phyloP scores from a whole-genome alignment of 371 early-diverging fungal genomes.

The Fennellomyces sp. region DNA sequence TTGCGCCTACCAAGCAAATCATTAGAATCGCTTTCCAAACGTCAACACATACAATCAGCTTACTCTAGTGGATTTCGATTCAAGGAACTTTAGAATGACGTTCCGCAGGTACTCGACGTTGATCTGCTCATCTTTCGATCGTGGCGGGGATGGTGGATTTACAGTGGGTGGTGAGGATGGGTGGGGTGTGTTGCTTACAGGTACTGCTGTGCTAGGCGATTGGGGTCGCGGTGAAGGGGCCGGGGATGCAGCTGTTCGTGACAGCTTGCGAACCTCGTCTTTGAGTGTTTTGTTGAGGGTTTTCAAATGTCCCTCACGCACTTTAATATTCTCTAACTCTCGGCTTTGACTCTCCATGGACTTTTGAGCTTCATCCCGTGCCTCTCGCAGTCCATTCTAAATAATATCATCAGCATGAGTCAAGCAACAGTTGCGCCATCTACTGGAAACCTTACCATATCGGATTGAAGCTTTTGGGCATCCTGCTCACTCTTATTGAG shows the following conservation, averaged over 20 bases:
- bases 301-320: constrained; percentile 68
- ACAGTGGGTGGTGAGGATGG: constrained; percentile 23
- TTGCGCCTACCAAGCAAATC: constrained; percentile 53
- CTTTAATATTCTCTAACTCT: constrained; percentile 57
- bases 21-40: not conserved
- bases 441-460: not conserved
- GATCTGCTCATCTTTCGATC: constrained; percentile 51
- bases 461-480: not conserved
- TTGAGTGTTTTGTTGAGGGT: constrained; percentile 72
- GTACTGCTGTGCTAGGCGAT: constrained; percentile 13
- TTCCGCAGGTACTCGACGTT: constrained; percentile 88
- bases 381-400: not conserved
- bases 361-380: constrained; percentile 3
- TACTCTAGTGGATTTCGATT: constrained; percentile 74
- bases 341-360: constrained; percentile 32
- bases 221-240: constrained; percentile 25
- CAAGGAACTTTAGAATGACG: constrained; percentile 85
- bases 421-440: not conserved
- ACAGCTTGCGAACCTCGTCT: constrained; percentile 65
- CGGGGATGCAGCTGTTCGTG: constrained; percentile 22
- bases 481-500: constrained; percentile 22
- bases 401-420: not conserved
- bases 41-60: constrained; percentile 5
- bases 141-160: constrained; percentile 7
- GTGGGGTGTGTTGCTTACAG: constrained; percentile 13